Conservation (phyloP, 2,329 filamentous ascomycete genomes). For the Ophiostoma piceae region DNA sequence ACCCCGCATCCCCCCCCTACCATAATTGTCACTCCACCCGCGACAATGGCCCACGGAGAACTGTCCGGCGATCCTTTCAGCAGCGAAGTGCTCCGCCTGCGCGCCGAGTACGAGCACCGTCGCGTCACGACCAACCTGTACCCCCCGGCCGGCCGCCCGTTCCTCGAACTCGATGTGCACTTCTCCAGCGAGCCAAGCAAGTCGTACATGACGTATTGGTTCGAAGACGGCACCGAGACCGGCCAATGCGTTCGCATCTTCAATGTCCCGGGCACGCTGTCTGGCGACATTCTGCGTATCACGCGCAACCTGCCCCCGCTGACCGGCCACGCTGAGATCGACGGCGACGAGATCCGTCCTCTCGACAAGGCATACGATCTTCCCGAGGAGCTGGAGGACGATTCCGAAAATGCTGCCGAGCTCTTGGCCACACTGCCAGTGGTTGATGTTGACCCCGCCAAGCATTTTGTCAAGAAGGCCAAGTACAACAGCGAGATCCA, state of each 20-base stretch:
- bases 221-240: background rate
- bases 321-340: conserved; percentile 16
- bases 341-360: conserved; percentile 18
- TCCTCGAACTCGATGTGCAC: background rate
- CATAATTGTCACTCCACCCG: too few species aligned
- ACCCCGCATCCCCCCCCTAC: too few species aligned
- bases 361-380: background rate
- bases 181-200: background rate
- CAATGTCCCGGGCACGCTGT: conserved; percentile 17
- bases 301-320: conserved; percentile 6
- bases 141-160: background rate
- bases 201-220: conserved; percentile 1
- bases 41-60: too few species aligned
- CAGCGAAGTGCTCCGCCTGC: conserved; percentile 4
- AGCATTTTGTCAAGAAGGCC: conserved; percentile 31
- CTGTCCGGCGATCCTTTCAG: background rate
- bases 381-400: conserved; percentile 22
- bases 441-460: conserved; percentile 26
- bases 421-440: conserved; percentile 27
- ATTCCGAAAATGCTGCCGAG: conserved; percentile 23
- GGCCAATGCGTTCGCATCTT: conserved; percentile 15
- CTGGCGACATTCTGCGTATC: conserved; percentile 19
- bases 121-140: background rate
- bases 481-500: conserved; percentile 32
- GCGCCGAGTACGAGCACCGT: background rate